Percentiles rank a stretch among this genome's conserved stretches.
Conservation (phyloP, 352 stramenopile species). For the Phytophthora kernoviae region DNA sequence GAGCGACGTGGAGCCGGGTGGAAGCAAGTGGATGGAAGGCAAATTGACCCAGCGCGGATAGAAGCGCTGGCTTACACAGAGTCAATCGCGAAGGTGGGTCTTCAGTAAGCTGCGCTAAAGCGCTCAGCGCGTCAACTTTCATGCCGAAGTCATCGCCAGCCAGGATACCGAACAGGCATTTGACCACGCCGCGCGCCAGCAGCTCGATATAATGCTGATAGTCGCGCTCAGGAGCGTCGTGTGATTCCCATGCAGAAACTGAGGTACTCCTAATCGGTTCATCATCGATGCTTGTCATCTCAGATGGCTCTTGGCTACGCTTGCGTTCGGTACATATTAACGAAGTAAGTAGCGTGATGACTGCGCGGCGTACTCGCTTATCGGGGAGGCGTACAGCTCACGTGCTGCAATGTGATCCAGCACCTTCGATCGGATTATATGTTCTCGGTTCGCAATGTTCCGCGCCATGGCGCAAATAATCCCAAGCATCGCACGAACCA, state of each 20-base stretch:
- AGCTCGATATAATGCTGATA: conserved; percentile 81
- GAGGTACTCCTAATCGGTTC: neutral
- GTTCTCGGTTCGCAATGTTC: conserved; percentile 58
- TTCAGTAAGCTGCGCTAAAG: conserved; percentile 69
- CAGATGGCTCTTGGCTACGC: conserved; percentile 9
- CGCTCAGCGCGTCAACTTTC: conserved; percentile 70
- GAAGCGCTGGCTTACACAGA: conserved; percentile 68
- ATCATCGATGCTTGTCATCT: neutral
- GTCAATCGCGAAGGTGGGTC: conserved; percentile 68
- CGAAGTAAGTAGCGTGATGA: conserved; percentile 63
- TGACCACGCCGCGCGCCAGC: conserved; percentile 68
- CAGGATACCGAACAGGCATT: conserved; percentile 75
- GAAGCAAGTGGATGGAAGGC: conserved; percentile 65
- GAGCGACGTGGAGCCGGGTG: conserved; percentile 64
- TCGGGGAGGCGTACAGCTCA: conserved; percentile 64
- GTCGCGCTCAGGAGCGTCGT: conserved; percentile 34
- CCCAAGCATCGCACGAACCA: conserved; percentile 49
- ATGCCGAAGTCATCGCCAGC: conserved; percentile 70
- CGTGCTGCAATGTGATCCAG: conserved; percentile 58
- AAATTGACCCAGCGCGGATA: conserved; percentile 64
- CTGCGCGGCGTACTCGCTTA: conserved; percentile 59
- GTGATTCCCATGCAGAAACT: neutral
- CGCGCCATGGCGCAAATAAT: conserved; percentile 70
- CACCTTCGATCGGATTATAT: conserved; percentile 66
- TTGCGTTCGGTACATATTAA: conserved; percentile 67